Evolutionary conservation across 331 rosid species (phyloP).

Genomic region (Acacia pycnantha): DNA sequence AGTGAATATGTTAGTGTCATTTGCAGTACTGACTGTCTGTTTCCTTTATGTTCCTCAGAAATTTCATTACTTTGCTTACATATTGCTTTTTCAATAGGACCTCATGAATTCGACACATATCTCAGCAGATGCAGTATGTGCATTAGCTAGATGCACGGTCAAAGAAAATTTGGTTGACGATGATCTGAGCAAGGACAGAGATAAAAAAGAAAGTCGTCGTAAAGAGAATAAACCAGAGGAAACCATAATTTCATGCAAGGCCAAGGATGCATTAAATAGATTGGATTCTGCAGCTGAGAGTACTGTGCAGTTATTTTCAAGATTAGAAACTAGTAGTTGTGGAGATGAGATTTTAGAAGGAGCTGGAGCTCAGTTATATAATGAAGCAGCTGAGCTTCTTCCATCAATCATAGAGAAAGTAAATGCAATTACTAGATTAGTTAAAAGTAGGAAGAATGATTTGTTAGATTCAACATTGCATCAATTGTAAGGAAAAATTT

Average conservation of each 20-base stretch:
- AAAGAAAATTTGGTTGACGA: slow-evolving; percentile 30
- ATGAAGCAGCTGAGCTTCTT: slow-evolving; percentile 53
- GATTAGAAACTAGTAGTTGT: slow-evolving; percentile 20
- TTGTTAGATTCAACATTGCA: slow-evolving; percentile 24
- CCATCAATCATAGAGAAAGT: slow-evolving; percentile 58
- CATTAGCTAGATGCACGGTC: slow-evolving; percentile 10
- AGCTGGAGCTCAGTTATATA: slow-evolving; percentile 38
- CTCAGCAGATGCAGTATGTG: slow-evolving; percentile 27
- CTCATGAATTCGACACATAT: slow-evolving; percentile 30
- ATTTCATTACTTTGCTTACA: neutral
- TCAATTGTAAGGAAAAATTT: slow-evolving; percentile 17
- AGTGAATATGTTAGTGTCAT: neutral
- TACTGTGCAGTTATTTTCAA: slow-evolving; percentile 38
- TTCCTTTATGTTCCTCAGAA: neutral
- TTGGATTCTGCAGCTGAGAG: slow-evolving; percentile 60
- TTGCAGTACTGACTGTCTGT: neutral
- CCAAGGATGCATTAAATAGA: slow-evolving; percentile 53
- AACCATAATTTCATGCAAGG: slow-evolving; percentile 47
- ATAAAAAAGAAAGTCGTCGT: slow-evolving; percentile 16
- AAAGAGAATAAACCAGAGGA: slow-evolving; percentile 32
- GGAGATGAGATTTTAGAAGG: slow-evolving; percentile 33
- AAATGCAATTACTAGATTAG: slow-evolving; percentile 43
- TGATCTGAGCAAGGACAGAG: slow-evolving; percentile 15
- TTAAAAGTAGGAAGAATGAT: slow-evolving; percentile 40
- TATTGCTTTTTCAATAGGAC: slow-evolving; percentile 33